Base-by-base conservation (phyloP, 257 asterid genomes). In the Nicotiana undulata region DNA sequence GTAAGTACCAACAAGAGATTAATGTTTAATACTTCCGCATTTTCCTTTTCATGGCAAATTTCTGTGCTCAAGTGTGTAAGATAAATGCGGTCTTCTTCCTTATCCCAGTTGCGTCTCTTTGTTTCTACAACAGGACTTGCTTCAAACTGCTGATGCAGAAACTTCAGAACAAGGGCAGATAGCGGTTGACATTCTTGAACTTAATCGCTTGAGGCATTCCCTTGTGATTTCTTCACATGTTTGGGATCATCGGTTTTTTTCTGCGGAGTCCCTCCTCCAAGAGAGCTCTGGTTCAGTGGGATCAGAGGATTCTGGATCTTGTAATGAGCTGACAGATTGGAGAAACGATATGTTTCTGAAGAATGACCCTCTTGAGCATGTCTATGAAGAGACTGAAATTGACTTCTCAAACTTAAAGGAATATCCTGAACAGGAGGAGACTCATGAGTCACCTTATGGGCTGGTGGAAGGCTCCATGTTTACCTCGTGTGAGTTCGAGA, bases 121-220 rank as follows among this genome's bases (percentile, higher is more conserved):
- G 3, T 81, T 64, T 80, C 51, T 64, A 56, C 84, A 13, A 67
- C 82, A 95, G 97, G 90, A 82, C 67, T 72, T 89, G 86, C 97
- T 93, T 84, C 86, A 81, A 58, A 63, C 85, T 16, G 82, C 85
- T 79, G 87, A 82, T 70, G 64, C 75, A 79, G 88, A 83, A 77
- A 63, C 55, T 67, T 79, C 80, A 12, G 85, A 86, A 32, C 81
- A 26, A 22, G 88, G 52, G 65, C 89, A 76, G 82, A 68, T 79
- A 24, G 78, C 83, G 65, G 1, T 89, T 31, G 97, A 93, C 88
- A 91, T 93, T 84, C 95, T 93, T 76, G 97, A 91, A 86, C 90
- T 95, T 34, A 95, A 95, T 85, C 92, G 88, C 31, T 74, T 91
- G 88, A 89, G 96, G 68, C 96, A 89, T 83, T 90, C 97, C 37